Percentiles rank a stretch among this genome's conserved stretches.
Evolutionary conservation across 2,329 filamentous ascomycete genomes (phyloP).

Genomic region (Alternaria infectoria): DNA sequence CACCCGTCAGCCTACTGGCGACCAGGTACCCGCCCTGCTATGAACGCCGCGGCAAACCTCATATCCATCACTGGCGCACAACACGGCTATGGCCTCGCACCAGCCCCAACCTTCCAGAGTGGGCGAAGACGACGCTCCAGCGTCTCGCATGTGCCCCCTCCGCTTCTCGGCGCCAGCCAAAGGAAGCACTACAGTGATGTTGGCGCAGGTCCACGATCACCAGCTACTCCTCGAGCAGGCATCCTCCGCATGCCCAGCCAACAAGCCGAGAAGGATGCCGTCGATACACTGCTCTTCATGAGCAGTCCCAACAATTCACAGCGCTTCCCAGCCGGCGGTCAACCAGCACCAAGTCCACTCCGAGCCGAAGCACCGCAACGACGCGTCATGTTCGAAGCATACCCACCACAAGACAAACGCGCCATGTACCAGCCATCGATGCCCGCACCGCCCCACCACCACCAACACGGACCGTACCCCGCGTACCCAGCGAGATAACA

Average conservation of each 20-base stretch:
- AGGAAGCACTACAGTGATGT: slow-evolving; percentile 44
- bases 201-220: slow-evolving; percentile 32
- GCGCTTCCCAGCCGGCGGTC: slow-evolving; percentile 33
- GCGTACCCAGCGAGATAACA: slow-evolving; percentile 34
- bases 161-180: slow-evolving; percentile 34
- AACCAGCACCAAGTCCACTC: slow-evolving; percentile 38
- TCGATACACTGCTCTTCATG: slow-evolving; percentile 82
- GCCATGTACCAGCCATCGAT: slow-evolving; percentile 29
- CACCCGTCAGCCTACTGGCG: slow-evolving; percentile 36
- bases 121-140: slow-evolving; percentile 46
- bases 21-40: slow-evolving; percentile 30
- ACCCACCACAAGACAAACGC: slow-evolving; percentile 33
- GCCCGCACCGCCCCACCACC: slow-evolving; percentile 29
- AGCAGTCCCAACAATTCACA: slow-evolving; percentile 75
- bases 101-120: slow-evolving; percentile 41
- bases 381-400: slow-evolving; percentile 47
- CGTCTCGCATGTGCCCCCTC: slow-evolving; percentile 40
- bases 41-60: slow-evolving; percentile 35
- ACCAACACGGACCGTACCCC: slow-evolving; percentile 34
- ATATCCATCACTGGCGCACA: slow-evolving; percentile 37
- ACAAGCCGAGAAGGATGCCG: slow-evolving; percentile 77
- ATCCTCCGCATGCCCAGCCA: slow-evolving; percentile 73
- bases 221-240: slow-evolving; percentile 48
- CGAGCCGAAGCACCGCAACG: slow-evolving; percentile 37
- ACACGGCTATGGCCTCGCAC: slow-evolving; percentile 35